A percentile compares a stretch with the other conserved stretches of the same genome.
phyloP scores from a whole-genome alignment of 495 filamentous ascomycete species.

The Pyrenula massariospora region DNA sequence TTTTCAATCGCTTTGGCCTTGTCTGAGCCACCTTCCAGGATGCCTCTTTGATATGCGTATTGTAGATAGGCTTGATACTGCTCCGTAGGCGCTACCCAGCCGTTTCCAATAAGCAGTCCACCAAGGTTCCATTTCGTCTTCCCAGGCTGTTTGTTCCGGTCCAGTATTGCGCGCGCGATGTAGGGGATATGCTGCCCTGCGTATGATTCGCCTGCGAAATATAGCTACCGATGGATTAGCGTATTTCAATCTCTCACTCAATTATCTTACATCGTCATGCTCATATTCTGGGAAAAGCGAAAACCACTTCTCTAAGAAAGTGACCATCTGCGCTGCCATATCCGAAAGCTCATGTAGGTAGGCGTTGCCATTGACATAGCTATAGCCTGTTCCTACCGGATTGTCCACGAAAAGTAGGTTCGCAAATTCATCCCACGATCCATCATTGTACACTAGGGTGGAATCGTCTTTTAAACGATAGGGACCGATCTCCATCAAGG shows the following conservation, averaged over 20 bases:
- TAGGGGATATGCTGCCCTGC: conserved; percentile 97
- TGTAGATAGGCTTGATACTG: conserved; percentile 85
- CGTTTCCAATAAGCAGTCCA: conserved; percentile 89
- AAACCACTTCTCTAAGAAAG: conserved; percentile 86
- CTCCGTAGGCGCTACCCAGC: conserved; percentile 83
- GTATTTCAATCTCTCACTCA: conserved; percentile 2
- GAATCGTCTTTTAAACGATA: conserved; percentile 74
- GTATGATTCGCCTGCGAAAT: conserved; percentile 90
- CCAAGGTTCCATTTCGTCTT: conserved; percentile 60
- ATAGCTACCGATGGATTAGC: conserved; percentile 52
- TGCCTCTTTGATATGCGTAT: conserved; percentile 61
- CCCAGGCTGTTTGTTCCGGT: conserved; percentile 48
- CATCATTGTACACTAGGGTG: conserved; percentile 69
- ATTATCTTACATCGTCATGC: conserved; percentile 68
- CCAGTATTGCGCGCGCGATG: conserved; percentile 76
- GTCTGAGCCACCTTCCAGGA: conserved; percentile 56
- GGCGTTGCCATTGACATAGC: conserved; percentile 80
- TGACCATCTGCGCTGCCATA: conserved; percentile 82
- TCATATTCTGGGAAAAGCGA: conserved; percentile 83
- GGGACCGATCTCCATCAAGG: conserved; percentile 94
- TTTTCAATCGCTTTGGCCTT: conserved; percentile 55
- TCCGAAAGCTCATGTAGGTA: conserved; percentile 75
- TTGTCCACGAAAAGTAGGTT: conserved; percentile 95
- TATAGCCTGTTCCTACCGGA: conserved; percentile 91
- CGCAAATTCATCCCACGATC: conserved; percentile 95